phyloP scores from a whole-genome alignment of 345 rosid species.

The Dipteronia dyeriana region DNA sequence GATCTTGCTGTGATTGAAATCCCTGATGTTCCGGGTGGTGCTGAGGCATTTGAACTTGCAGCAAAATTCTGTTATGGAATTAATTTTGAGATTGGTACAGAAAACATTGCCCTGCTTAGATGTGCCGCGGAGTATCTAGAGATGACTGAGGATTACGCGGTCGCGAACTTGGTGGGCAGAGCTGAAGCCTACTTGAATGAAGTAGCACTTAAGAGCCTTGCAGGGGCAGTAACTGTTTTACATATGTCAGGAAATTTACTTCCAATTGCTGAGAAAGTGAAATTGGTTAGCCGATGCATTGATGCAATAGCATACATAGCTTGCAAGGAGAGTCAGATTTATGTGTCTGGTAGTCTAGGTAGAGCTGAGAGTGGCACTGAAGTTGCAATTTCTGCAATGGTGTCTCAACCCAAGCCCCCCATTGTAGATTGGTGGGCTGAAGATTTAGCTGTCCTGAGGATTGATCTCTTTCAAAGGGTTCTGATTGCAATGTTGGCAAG shows the following conservation, averaged over 20 bases:
- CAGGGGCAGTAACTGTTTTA: constrained; percentile 67
- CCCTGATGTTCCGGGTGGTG: constrained; percentile 68
- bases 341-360: constrained; percentile 41
- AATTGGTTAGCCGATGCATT: constrained; percentile 70
- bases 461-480: constrained; percentile 81
- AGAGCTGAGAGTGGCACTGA: constrained; percentile 46
- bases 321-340: constrained; percentile 73
- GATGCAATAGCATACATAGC: constrained; percentile 76
- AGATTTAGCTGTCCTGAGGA: constrained; percentile 73
- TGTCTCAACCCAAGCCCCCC: constrained; percentile 43
- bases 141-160: constrained; percentile 82
- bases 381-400: constrained; percentile 29
- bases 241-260: constrained; percentile 54
- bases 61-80: constrained; percentile 94
- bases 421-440: constrained; percentile 97
- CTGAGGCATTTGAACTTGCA: constrained; percentile 81
- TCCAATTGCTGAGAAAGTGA: constrained; percentile 76
- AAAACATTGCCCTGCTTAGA: constrained; percentile 76
- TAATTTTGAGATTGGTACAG: constrained; percentile 75
- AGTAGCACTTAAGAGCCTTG: constrained; percentile 70
- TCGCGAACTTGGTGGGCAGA: constrained; percentile 70
- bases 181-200: constrained; percentile 77
- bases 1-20: constrained; percentile 55
- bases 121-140: constrained; percentile 87
- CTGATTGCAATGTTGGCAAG: constrained; percentile 79